Conservation (phyloP, 164 flowering plant species). For the Macadamia integrifolia region DNA sequence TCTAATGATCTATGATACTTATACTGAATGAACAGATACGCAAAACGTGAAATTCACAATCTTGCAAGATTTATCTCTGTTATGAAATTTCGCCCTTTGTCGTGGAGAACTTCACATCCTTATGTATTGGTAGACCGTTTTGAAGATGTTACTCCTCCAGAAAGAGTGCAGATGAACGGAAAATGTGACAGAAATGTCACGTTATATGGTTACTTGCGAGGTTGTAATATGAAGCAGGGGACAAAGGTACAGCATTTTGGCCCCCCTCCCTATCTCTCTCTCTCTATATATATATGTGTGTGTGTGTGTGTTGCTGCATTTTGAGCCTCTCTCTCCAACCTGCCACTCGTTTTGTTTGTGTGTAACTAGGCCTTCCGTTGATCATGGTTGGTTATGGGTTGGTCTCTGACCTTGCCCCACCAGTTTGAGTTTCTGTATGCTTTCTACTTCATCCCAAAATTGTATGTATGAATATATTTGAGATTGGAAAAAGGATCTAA, state of each 20-base stretch:
- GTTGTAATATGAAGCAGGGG: conserved; percentile 88
- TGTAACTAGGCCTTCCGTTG: too few relatives aligned
- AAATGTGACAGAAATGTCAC: conserved; percentile 90
- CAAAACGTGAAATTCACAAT: conserved; percentile 87
- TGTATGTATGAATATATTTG: too few relatives aligned
- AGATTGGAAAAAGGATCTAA: background rate
- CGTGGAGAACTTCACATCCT: conserved; percentile 90
- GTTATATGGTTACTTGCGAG: conserved; percentile 88
- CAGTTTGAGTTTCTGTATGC: too few relatives aligned
- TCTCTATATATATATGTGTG: too few relatives aligned
- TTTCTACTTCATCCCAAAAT: too few relatives aligned
- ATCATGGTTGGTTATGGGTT: too few relatives aligned
- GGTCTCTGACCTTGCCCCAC: too few relatives aligned
- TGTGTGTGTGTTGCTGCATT: too few relatives aligned
- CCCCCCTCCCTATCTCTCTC: background rate
- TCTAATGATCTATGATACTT: conserved; percentile 5
- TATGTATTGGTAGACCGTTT: conserved; percentile 88
- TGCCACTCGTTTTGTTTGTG: too few relatives aligned
- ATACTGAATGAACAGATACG: conserved; percentile 46
- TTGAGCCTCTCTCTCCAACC: too few relatives aligned
- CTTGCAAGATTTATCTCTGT: conserved; percentile 95
- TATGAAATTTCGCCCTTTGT: conserved; percentile 77
- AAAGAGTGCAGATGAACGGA: conserved; percentile 45
- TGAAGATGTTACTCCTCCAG: conserved; percentile 96
- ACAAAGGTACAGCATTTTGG: conserved; percentile 52